These are phyloP conservation scores for Phanerochaete carnosa DNA, from an alignment of 768 basidiomycete genomes.

Conservation along the genomic window DNA sequence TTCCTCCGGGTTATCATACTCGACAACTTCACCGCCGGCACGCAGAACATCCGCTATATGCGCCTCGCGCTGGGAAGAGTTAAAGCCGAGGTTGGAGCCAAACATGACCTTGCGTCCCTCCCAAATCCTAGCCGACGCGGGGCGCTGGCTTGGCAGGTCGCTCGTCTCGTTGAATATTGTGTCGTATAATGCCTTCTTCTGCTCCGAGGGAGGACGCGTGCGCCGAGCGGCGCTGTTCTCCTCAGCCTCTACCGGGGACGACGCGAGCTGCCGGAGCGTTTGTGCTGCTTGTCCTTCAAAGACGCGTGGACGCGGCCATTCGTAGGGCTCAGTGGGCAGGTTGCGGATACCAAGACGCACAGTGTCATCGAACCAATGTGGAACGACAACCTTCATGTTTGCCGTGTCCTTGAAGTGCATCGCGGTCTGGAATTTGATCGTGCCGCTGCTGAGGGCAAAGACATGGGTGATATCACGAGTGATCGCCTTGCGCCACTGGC, in stretches of 20 bases:
- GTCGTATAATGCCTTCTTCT: conserved; percentile 34
- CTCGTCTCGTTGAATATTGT: conserved; percentile 24
- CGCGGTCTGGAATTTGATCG: conserved; percentile 42
- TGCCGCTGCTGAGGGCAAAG: conserved; percentile 53
- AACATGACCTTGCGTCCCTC: conserved; percentile 57
- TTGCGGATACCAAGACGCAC: conserved; percentile 47
- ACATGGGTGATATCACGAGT: conserved; percentile 89
- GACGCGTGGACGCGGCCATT: conserved; percentile 72
- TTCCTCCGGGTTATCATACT: conserved; percentile 26
- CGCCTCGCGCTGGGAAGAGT: conserved; percentile 42
- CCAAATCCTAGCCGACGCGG: conserved; percentile 47
- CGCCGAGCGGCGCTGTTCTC: conserved; percentile 27
- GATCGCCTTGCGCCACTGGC: conserved; percentile 73
- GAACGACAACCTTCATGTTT: conserved; percentile 68
- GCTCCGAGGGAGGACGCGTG: conserved; percentile 24
- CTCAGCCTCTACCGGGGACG: conserved; percentile 21
- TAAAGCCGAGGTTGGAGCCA: conserved; percentile 53
- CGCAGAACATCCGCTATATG: conserved; percentile 58
- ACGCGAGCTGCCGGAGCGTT: conserved; percentile 21
- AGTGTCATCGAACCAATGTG: conserved; percentile 90
- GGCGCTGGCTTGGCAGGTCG: conserved; percentile 17
- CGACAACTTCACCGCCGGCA: conserved; percentile 54
- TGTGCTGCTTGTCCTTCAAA: conserved; percentile 20
- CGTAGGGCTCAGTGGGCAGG: conserved; percentile 53
- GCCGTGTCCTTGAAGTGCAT: conserved; percentile 59